Percentiles rank a stretch among this genome's conserved stretches.
These are phyloP conservation scores for Nemania sp. DNA, from an alignment of 2,329 filamentous ascomycete species.

Conservation along the genomic window DNA sequence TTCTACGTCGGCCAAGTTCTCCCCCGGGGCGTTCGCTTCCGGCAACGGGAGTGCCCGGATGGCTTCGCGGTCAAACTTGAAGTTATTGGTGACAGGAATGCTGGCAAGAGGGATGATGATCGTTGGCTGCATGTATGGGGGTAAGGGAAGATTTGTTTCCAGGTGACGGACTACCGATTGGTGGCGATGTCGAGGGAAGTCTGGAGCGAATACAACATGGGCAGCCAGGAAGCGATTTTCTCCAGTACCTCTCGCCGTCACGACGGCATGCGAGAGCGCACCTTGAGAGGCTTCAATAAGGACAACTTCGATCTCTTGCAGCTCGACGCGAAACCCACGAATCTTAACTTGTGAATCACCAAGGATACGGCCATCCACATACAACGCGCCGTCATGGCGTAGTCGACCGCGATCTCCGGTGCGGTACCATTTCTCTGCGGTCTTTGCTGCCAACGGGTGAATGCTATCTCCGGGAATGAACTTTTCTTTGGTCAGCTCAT, in stretches of 20 bases:
- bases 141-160: constrained; percentile 37
- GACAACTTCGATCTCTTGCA: constrained; percentile 41
- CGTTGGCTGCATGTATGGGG: constrained; percentile 44
- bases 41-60: constrained; percentile 21
- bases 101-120: constrained; percentile 32
- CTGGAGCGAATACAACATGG: too few species aligned
- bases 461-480: too few species aligned
- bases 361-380: constrained; percentile 43
- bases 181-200: too few species aligned
- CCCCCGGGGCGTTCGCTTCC: not conserved
- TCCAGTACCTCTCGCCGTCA: not conserved
- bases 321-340: constrained; percentile 39
- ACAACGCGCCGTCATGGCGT: constrained; percentile 41
- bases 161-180: too few species aligned
- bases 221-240: too few species aligned
- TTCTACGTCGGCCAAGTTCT: not conserved
- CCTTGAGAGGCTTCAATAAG: not conserved
- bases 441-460: too few species aligned
- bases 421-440: constrained; percentile 46
- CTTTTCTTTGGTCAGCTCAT: not conserved
- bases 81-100: constrained; percentile 38
- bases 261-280: not conserved
- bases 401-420: constrained; percentile 49
- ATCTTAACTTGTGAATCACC: constrained; percentile 44
- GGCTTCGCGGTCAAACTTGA: constrained; percentile 42